Percentiles rank a stretch among this genome's conserved stretches.
Conservation (phyloP, 2,329 filamentous ascomycete species). For the Colletotrichum chrysophilum region DNA sequence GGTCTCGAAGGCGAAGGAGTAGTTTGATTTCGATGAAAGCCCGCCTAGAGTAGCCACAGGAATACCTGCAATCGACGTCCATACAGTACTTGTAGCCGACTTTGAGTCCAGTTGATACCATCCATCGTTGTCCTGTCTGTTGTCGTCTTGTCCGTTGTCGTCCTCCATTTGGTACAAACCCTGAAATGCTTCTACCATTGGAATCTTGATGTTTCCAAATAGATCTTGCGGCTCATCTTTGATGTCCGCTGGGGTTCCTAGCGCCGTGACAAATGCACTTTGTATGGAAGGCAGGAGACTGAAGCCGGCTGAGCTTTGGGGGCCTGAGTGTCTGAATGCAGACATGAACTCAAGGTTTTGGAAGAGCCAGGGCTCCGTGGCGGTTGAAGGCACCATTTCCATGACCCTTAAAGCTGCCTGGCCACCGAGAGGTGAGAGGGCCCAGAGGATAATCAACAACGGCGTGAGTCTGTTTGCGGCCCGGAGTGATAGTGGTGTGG, state of each 20-base stretch:
- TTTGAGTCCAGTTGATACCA: neutral
- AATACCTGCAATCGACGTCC: neutral
- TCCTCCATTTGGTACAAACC: neutral
- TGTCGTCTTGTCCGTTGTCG: neutral
- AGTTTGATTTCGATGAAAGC: neutral
- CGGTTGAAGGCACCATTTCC: neutral
- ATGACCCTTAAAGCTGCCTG: neutral
- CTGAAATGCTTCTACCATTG: neutral
- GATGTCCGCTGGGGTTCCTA: neutral
- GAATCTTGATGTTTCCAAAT: conserved; percentile 7
- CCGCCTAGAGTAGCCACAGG: neutral
- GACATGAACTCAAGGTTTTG: neutral
- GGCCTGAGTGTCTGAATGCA: neutral
- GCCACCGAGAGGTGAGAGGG: neutral
- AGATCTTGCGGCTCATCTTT: neutral
- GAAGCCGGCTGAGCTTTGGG: neutral
- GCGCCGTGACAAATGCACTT: neutral
- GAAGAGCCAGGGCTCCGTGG: neutral
- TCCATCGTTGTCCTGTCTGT: neutral
- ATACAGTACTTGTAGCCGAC: neutral
- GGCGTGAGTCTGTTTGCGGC: neutral
- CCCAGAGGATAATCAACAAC: neutral
- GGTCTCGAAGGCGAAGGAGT: neutral
- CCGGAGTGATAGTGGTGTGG: neutral
- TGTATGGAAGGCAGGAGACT: neutral